A percentile compares a stretch with the other conserved stretches of the same genome.
These are phyloP conservation scores for Flaveria bidentis DNA, from an alignment of 129 eudicot genomes.

Conservation along the genomic window DNA sequence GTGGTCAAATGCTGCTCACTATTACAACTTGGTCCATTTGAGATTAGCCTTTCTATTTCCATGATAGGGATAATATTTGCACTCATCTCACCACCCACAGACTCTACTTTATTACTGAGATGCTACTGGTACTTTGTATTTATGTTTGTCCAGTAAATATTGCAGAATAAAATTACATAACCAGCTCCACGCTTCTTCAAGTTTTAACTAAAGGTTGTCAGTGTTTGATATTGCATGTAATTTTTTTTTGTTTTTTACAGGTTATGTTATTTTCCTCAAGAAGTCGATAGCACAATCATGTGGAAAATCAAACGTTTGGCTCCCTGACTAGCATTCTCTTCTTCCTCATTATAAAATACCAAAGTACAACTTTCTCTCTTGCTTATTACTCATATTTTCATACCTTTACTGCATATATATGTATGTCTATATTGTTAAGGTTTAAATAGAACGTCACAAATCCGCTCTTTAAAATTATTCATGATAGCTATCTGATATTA, in stretches of 20 bases:
- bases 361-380: conserved; percentile 10
- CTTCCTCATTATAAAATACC: conserved; percentile 50
- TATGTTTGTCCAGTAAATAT: background rate
- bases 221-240: background rate
- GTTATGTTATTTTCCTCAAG: conserved; percentile 60
- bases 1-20: background rate
- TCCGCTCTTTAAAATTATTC: too few relatives aligned
- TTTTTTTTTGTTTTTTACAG: conserved; percentile 39
- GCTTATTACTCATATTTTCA: background rate
- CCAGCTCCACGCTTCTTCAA: background rate
- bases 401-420: background rate
- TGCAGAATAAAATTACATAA: background rate
- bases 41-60: too few relatives aligned
- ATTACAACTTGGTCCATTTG: background rate
- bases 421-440: too few relatives aligned
- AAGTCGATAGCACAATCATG: conserved; percentile 43
- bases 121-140: too few relatives aligned
- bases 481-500: too few relatives aligned
- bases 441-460: too few relatives aligned
- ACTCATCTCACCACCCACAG: too few relatives aligned
- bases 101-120: too few relatives aligned
- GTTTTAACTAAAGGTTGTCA: background rate
- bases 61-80: too few relatives aligned
- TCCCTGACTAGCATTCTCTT: conserved; percentile 61
- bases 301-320: conserved; percentile 90